These are phyloP conservation scores for Proliferodiscus dingleyae DNA, from an alignment of 2,329 filamentous ascomycete genomes.

Conservation along the genomic window DNA sequence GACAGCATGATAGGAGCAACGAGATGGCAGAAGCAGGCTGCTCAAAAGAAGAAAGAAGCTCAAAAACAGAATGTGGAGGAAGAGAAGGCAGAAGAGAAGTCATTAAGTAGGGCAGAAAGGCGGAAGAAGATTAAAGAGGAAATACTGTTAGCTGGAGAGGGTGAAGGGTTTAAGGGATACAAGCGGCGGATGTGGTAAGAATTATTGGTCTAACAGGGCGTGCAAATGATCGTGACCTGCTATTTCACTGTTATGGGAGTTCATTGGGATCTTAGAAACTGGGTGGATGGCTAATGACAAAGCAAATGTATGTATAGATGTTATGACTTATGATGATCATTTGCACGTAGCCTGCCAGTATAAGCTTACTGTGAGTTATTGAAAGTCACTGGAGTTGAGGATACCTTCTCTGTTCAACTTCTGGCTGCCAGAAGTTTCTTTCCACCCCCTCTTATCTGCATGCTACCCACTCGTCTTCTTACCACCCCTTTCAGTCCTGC, in stretches of 20 bases:
- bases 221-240: too few relatives aligned
- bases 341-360: too few relatives aligned
- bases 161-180: slow-evolving; percentile 41
- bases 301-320: not conserved
- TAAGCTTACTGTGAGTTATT: too few relatives aligned
- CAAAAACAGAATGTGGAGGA: slow-evolving; percentile 35
- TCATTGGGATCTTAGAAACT: not conserved
- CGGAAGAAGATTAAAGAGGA: slow-evolving; percentile 55
- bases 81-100: slow-evolving; percentile 21
- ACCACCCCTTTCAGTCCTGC: not conserved
- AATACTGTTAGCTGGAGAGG: slow-evolving; percentile 38
- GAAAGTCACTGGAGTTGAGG: too few relatives aligned
- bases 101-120: slow-evolving; percentile 34
- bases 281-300: not conserved
- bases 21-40: slow-evolving; percentile 21
- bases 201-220: too few relatives aligned
- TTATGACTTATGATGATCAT: not conserved
- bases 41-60: slow-evolving; percentile 14
- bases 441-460: not conserved
- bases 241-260: not conserved
- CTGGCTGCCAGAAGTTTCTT: not conserved
- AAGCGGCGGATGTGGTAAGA: slow-evolving; percentile 44
- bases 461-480: not conserved
- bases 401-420: too few relatives aligned
- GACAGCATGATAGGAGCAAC: slow-evolving; percentile 21